phyloP scores from a whole-genome alignment of 768 basidiomycete genomes.

The Xerocomus brunneocitrinus region DNA sequence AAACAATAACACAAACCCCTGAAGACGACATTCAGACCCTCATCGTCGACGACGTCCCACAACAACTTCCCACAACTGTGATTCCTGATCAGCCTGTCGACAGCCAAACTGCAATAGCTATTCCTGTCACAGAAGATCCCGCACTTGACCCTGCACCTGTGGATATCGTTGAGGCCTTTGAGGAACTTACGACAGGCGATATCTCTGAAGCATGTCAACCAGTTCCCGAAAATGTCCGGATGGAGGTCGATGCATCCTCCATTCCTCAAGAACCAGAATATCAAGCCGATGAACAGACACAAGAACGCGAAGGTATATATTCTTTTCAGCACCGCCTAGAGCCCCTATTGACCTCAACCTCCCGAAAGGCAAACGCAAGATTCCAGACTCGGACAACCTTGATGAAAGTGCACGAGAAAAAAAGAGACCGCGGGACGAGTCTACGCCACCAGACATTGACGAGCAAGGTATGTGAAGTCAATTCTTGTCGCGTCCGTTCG shows the following conservation, averaged over 20 bases:
- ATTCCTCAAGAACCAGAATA: conserved; percentile 11
- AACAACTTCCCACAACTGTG: neutral
- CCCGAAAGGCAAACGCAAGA: conserved; percentile 26
- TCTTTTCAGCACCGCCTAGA: too few species aligned
- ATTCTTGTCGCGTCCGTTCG: too few species aligned
- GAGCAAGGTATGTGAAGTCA: conserved; percentile 40
- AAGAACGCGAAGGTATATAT: conserved; percentile 22
- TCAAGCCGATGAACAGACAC: neutral
- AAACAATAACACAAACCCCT: neutral
- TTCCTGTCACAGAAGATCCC: conserved; percentile 8
- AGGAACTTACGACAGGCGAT: conserved; percentile 9
- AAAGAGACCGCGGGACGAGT: conserved; percentile 26
- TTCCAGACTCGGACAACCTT: conserved; percentile 16
- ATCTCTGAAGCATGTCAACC: conserved; percentile 1
- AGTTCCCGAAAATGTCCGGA: conserved; percentile 1
- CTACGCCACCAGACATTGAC: conserved; percentile 21
- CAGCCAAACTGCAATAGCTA: neutral
- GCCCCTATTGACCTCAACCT: neutral
- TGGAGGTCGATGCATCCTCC: conserved; percentile 14
- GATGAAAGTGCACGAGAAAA: conserved; percentile 26
- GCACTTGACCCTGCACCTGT: neutral
- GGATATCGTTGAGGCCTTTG: conserved; percentile 7
- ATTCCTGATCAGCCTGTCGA: conserved; percentile 5
- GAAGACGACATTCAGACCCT: conserved; percentile 4
- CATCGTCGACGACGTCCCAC: conserved; percentile 1